Evolutionary conservation across 2,329 filamentous ascomycete genomes (phyloP).

Genomic region (Hypoxylon sp.): DNA sequence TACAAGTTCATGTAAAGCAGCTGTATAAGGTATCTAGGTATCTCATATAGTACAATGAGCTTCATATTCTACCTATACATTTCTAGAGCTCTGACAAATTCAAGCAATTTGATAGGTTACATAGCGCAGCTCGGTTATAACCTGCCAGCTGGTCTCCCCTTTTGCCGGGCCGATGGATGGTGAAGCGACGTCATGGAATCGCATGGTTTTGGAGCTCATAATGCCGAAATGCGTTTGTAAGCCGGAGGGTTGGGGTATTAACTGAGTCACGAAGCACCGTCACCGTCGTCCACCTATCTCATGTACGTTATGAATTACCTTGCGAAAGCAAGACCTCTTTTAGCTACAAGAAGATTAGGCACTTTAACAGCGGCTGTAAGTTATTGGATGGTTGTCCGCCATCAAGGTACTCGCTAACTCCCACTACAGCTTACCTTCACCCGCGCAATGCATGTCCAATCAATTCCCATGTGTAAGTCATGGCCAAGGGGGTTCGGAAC

Average conservation of each 20-base stretch:
- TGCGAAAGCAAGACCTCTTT: conserved; percentile 54
- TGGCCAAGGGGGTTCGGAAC: neutral
- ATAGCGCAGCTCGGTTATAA: neutral
- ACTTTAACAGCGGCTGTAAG: conserved; percentile 51
- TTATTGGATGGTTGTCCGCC: conserved; percentile 33
- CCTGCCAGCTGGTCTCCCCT: conserved; percentile 10
- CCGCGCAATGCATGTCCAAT: conserved; percentile 84
- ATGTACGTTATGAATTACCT: conserved; percentile 59
- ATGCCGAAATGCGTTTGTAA: conserved; percentile 44
- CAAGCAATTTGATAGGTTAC: conserved; percentile 23
- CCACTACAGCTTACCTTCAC: conserved; percentile 51
- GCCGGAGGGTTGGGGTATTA: conserved; percentile 23
- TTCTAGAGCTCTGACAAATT: conserved; percentile 20
- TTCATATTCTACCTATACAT: neutral
- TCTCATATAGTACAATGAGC: neutral
- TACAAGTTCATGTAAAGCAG: too few relatives aligned
- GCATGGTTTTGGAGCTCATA: conserved; percentile 8
- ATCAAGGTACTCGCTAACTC: conserved; percentile 40
- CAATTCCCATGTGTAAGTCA: conserved; percentile 87
- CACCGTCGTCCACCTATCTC: conserved; percentile 12
- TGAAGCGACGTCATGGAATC: conserved; percentile 46
- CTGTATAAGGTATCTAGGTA: too few relatives aligned
- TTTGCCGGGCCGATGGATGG: conserved; percentile 27
- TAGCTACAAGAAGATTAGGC: conserved; percentile 53
- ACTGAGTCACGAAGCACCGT: conserved; percentile 5